Percentiles rank a stretch among this genome's conserved stretches.
Evolutionary conservation across 2,329 filamentous ascomycete species (phyloP).

Genomic region (Beauveria medogensis): DNA sequence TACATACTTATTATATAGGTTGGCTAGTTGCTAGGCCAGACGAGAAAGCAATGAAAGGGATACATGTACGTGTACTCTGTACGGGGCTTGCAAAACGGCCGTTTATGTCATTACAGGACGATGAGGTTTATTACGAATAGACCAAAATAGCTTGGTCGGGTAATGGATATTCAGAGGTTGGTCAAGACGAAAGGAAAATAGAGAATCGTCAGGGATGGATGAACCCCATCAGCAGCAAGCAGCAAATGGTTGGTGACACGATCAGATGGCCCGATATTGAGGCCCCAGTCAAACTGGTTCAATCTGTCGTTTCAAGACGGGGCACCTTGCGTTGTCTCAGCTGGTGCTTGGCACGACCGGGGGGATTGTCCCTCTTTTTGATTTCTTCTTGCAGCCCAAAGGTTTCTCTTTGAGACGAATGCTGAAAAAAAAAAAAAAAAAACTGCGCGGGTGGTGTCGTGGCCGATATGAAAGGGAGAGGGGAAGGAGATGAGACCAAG

Average conservation of each 20-base stretch:
- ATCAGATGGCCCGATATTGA: slow-evolving; percentile 7
- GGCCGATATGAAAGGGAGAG: too few species aligned
- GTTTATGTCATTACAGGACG: too few species aligned
- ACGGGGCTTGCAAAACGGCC: too few species aligned
- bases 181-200: neutral
- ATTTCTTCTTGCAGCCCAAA: neutral
- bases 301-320: neutral
- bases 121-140: too few species aligned
- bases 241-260: neutral
- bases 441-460: too few species aligned
- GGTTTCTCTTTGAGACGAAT: neutral
- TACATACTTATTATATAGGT: too few species aligned
- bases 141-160: too few species aligned
- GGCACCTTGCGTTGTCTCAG: neutral
- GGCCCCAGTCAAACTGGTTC: neutral
- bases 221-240: neutral
- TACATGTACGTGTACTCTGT: neutral
- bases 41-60: neutral
- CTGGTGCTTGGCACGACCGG: neutral
- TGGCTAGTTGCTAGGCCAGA: neutral
- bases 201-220: too few species aligned
- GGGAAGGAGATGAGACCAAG: too few species aligned
- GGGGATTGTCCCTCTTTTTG: too few species aligned
- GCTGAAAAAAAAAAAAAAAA: too few species aligned
- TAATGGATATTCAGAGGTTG: neutral